phyloP scores from a whole-genome alignment of 176 grass and related monocot genomes.

The Musa acuminata region DNA sequence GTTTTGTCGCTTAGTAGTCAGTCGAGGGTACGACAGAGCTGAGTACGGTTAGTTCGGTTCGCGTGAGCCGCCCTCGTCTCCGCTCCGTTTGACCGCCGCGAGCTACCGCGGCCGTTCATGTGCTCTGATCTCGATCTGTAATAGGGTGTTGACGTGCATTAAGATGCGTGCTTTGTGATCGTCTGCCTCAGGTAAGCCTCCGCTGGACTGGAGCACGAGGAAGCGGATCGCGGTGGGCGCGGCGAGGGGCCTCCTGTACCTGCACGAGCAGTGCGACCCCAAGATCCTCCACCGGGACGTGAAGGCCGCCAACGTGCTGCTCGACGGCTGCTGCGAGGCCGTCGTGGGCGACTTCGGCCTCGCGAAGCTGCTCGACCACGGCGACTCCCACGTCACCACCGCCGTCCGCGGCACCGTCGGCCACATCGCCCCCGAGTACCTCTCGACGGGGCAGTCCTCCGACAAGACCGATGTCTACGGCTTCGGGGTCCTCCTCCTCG shows the following conservation, averaged over 20 bases:
- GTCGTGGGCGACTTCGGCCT: slow-evolving; percentile 75
- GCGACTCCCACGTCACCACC: slow-evolving; percentile 72
- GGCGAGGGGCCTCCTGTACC: slow-evolving; percentile 57
- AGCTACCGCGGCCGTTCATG: background rate
- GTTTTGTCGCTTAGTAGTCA: background rate
- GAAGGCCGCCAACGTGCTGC: slow-evolving; percentile 49
- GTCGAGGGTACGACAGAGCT: background rate
- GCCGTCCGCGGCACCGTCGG: slow-evolving; percentile 64
- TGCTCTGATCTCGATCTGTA: too few species aligned
- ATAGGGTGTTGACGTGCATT: background rate
- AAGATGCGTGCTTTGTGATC: background rate
- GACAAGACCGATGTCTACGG: slow-evolving; percentile 76
- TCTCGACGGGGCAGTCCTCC: slow-evolving; percentile 56
- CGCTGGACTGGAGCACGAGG: slow-evolving; percentile 54
- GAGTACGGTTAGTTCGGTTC: background rate
- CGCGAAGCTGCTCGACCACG: slow-evolving; percentile 79
- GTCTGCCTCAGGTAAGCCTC: slow-evolving; percentile 35
- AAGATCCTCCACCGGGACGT: slow-evolving; percentile 27
- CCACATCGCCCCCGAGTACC: slow-evolving; percentile 65
- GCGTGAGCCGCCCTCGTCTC: background rate
- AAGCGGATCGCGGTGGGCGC: slow-evolving; percentile 62
- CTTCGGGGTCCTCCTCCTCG: slow-evolving; percentile 53
- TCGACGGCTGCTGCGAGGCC: slow-evolving; percentile 61
- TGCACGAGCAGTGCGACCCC: slow-evolving; percentile 84
- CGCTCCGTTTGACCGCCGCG: background rate